These are phyloP conservation scores for Trichophyton verrucosum DNA, from an alignment of 2,329 filamentous ascomycete species.

Conservation along the genomic window DNA sequence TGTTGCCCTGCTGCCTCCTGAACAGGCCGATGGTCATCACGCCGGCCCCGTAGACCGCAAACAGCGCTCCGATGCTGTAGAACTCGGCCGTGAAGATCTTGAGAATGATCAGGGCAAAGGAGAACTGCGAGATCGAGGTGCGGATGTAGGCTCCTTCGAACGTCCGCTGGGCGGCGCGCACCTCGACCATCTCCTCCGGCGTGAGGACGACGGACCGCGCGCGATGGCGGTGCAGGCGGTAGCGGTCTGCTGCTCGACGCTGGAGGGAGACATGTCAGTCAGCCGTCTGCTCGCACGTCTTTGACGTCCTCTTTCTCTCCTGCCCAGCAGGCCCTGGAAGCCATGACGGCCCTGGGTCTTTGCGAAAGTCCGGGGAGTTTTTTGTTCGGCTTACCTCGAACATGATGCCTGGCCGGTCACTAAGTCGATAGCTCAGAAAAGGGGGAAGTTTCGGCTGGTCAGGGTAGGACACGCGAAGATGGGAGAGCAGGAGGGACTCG, in stretches of 20 bases:
- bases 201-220: conserved; percentile 75
- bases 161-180: conserved; percentile 86
- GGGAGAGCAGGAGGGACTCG: neutral
- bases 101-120: conserved; percentile 83
- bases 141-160: conserved; percentile 96
- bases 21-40: conserved; percentile 74
- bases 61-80: conserved; percentile 91
- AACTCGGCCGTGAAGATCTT: conserved; percentile 97
- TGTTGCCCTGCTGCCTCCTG: conserved; percentile 79
- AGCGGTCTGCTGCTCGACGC: conserved; percentile 58
- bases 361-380: neutral
- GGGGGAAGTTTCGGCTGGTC: neutral
- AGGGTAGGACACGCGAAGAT: neutral
- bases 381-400: neutral
- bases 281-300: neutral
- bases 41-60: conserved; percentile 79
- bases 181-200: conserved; percentile 75
- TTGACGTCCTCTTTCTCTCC: neutral
- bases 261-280: conserved; percentile 18
- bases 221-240: conserved; percentile 69
- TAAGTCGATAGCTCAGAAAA: neutral
- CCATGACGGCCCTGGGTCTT: neutral
- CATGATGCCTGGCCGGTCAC: neutral
- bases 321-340: neutral
- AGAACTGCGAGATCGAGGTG: conserved; percentile 88